These are phyloP conservation scores for Penicillium taxi DNA, from an alignment of 495 filamentous ascomycete genomes.

Conservation along the genomic window DNA sequence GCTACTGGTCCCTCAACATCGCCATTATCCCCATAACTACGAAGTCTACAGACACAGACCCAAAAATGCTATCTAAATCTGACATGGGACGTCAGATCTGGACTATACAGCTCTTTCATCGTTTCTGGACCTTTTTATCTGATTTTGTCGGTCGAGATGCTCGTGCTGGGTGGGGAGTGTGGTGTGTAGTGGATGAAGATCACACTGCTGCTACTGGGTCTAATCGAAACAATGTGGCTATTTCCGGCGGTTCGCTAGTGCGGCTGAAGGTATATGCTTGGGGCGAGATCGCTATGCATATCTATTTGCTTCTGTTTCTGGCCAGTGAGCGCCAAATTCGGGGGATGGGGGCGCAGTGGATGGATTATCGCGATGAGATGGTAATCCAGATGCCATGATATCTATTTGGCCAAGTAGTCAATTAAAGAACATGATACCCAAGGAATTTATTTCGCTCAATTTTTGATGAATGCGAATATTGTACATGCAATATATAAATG, in stretches of 20 bases:
- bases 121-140: slow-evolving; percentile 55
- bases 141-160: slow-evolving; percentile 50
- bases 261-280: slow-evolving; percentile 56
- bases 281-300: slow-evolving; percentile 52
- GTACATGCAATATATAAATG: slow-evolving; percentile 4
- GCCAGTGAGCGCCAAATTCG: slow-evolving; percentile 51
- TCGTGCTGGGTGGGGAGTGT: slow-evolving; percentile 61
- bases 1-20: slow-evolving; percentile 58
- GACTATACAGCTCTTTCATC: slow-evolving; percentile 22
- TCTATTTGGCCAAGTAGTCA: neutral
- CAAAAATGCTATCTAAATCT: no score
- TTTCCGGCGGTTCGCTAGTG: slow-evolving; percentile 2
- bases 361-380: slow-evolving; percentile 44
- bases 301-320: slow-evolving; percentile 58
- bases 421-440: neutral
- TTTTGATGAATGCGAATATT: slow-evolving; percentile 1
- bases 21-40: slow-evolving; percentile 6
- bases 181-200: slow-evolving; percentile 42
- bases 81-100: slow-evolving; percentile 13
- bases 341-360: slow-evolving; percentile 48
- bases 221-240: neutral
- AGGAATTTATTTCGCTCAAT: neutral
- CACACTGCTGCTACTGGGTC: neutral
- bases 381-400: slow-evolving; percentile 39
- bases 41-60: neutral